Base-by-base conservation (phyloP, 768 basidiomycete species). In the Cystofilobasidium macerans region DNA sequence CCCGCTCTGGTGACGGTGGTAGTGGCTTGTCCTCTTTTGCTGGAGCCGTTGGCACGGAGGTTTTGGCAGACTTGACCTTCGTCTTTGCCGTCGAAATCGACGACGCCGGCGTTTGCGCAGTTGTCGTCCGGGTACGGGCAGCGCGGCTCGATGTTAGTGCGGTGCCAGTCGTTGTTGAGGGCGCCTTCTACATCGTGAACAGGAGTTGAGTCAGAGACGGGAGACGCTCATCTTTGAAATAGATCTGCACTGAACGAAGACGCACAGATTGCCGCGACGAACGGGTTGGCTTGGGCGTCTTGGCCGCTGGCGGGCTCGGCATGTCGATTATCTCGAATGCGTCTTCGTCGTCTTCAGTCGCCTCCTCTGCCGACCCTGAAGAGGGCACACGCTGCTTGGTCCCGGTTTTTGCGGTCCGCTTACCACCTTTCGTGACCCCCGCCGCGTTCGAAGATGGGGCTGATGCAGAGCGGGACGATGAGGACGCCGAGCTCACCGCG, bases 311-410 rank as follows among this genome's bases (percentile, higher is more conserved):
- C 47, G 61, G 12, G 48, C 28, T 4, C 14, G 61, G 61, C 32
- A 33, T 38, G 14, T 67, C 65, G 26, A 67, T 35, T 26, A 67
- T 61, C 60, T 67, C 65, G 26, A 61, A 67, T 8, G 24, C 62
- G n/a, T 56, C 65, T 18, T 66, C 65, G 24, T 47, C 30, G 53
- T 48, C 57, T 6, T 16, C 54, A 18, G 13, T 56, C 24, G 40
- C 36, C 18, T 30, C 58, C 1, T 42, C 9, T 36, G 22, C n/a
- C 47, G 3, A 30, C 45, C 2, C 13, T 20, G 18, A 20, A 7
- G 13, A 22, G 18, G 24, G 20, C 36, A 14, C 4, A 13, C 7
- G 9, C 42, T 13, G 16, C 33, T 24, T 57, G 28, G 12, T 57
- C n/a, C 26, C 28, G 24, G 62, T 5, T 33, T 6, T 18, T 0